Percentiles rank a stretch among this genome's conserved stretches.
phyloP scores from a whole-genome alignment of 1,139 yeast species.

The Suhomyces anneliseae region DNA sequence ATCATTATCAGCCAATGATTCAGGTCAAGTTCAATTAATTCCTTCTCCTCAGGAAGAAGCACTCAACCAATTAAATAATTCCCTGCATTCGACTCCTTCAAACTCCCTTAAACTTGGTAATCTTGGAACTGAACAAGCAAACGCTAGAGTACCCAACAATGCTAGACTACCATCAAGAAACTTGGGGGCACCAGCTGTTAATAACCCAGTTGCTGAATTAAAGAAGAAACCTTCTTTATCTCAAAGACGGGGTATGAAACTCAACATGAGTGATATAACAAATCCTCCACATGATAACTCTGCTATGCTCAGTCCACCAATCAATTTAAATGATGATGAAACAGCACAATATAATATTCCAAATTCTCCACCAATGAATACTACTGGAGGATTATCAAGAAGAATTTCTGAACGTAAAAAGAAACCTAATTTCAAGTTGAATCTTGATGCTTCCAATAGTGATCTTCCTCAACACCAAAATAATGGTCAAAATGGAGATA shows the following conservation, averaged over 20 bases:
- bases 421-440: constrained; percentile 42
- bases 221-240: constrained; percentile 53
- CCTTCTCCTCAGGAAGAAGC: constrained; percentile 17
- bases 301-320: constrained; percentile 8
- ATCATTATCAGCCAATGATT: constrained; percentile 13
- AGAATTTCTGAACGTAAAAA: constrained; percentile 39
- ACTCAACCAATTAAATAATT: not conserved
- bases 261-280: constrained; percentile 38
- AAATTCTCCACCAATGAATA: constrained; percentile 16
- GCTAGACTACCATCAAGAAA: constrained; percentile 1
- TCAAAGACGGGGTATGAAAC: constrained; percentile 59
- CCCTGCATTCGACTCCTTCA: constrained; percentile 2
- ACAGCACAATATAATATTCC: not conserved
- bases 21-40: constrained; percentile 9
- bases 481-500: not conserved
- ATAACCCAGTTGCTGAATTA: constrained; percentile 17
- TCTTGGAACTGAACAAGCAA: constrained; percentile 13
- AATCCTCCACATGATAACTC: constrained; percentile 3
- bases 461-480: constrained; percentile 14
- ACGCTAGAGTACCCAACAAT: constrained; percentile 22
- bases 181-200: not conserved
- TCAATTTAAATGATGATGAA: not conserved
- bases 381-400: constrained; percentile 39
- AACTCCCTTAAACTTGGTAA: not conserved
- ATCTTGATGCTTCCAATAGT: constrained; percentile 23